Conservation (phyloP, 108 stramenopile species). For the Skeletonema grethae region DNA sequence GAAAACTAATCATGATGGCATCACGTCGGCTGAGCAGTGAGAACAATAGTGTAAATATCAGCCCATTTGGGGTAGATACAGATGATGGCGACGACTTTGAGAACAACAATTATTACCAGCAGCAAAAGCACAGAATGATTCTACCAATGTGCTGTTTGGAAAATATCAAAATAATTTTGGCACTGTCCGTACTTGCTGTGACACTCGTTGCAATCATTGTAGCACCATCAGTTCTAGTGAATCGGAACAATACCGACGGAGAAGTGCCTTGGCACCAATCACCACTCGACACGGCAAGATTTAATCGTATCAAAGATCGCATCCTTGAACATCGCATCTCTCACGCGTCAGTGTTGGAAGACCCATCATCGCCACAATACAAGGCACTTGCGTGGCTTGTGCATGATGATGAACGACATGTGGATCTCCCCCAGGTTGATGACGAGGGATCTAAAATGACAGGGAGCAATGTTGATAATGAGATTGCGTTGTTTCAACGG, state of each 20-base stretch:
- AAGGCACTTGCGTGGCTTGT: slow-evolving; percentile 45
- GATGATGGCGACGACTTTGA: slow-evolving; percentile 10
- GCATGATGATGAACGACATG: slow-evolving; percentile 37
- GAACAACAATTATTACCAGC: background rate
- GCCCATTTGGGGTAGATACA: background rate
- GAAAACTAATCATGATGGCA: slow-evolving; percentile 21
- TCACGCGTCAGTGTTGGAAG: slow-evolving; percentile 31
- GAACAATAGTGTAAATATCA: background rate
- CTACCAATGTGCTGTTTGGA: background rate
- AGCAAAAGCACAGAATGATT: background rate
- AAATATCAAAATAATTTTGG: background rate
- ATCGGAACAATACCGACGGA: background rate
- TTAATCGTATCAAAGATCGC: slow-evolving; percentile 46
- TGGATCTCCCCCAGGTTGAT: slow-evolving; percentile 23
- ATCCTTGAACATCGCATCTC: slow-evolving; percentile 47
- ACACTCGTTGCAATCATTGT: background rate
- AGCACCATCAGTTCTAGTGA: background rate
- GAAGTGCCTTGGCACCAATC: background rate
- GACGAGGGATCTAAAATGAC: slow-evolving; percentile 15
- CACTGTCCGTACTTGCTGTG: background rate
- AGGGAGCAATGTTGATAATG: slow-evolving; percentile 24
- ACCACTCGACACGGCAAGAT: slow-evolving; percentile 17
- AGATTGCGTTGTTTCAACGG: slow-evolving; percentile 33
- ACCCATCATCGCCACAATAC: slow-evolving; percentile 28
- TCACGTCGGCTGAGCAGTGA: background rate